These are phyloP conservation scores for Favolaschia claudopus DNA, from an alignment of 768 basidiomycete genomes.

Conservation along the genomic window DNA sequence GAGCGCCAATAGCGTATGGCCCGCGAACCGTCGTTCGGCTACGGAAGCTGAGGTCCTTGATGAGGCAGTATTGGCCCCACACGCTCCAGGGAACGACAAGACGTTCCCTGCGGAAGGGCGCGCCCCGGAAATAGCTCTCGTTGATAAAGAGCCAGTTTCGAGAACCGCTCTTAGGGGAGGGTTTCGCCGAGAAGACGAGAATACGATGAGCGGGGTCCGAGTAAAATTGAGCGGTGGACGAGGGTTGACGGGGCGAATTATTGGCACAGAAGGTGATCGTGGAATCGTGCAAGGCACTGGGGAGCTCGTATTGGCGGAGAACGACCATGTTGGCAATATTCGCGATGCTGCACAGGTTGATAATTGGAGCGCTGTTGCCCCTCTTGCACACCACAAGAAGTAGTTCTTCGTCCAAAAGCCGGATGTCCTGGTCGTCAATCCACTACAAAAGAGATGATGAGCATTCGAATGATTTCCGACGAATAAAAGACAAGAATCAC, in stretches of 20 bases:
- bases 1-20: slow-evolving; percentile 55
- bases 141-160: slow-evolving; percentile 62
- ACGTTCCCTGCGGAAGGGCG: slow-evolving; percentile 51
- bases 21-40: slow-evolving; percentile 40
- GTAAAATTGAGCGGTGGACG: slow-evolving; percentile 61
- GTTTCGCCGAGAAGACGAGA: slow-evolving; percentile 55
- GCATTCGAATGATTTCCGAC: not conserved
- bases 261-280: slow-evolving; percentile 59
- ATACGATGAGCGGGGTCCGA: slow-evolving; percentile 60
- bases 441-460: slow-evolving; percentile 43
- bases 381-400: slow-evolving; percentile 50
- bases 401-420: slow-evolving; percentile 52
- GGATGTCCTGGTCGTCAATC: slow-evolving; percentile 56
- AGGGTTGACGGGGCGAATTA: slow-evolving; percentile 44
- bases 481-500: slow-evolving; percentile 36
- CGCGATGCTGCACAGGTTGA: slow-evolving; percentile 56
- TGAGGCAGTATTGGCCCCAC: slow-evolving; percentile 60
- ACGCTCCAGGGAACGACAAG: slow-evolving; percentile 59
- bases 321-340: slow-evolving; percentile 49
- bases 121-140: slow-evolving; percentile 56
- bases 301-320: slow-evolving; percentile 64
- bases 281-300: slow-evolving; percentile 57
- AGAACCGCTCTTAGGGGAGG: slow-evolving; percentile 39
- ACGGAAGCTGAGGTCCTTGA: slow-evolving; percentile 48
- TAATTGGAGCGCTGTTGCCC: slow-evolving; percentile 42